These are phyloP conservation scores for Nasturtium officinale DNA, from an alignment of 345 rosid species.

Conservation along the genomic window DNA sequence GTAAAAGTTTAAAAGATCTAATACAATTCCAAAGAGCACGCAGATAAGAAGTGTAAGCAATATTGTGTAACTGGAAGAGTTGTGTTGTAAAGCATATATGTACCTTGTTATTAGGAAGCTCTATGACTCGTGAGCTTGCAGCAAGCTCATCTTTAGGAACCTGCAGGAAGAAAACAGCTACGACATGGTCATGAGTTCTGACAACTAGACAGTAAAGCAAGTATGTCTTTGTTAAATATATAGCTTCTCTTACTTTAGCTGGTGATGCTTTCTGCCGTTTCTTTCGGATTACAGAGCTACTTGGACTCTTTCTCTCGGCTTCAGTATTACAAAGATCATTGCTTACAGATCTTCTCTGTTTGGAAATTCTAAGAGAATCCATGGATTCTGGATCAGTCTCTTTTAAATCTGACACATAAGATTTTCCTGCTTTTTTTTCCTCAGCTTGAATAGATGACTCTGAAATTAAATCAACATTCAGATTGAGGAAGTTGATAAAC, in stretches of 20 bases:
- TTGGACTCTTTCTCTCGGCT: constrained; percentile 48
- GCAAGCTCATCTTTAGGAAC: constrained; percentile 53
- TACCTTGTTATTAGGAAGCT: constrained; percentile 56
- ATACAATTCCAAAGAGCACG: constrained; percentile 11
- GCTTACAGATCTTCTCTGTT: constrained; percentile 46
- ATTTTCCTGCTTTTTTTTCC: constrained; percentile 51
- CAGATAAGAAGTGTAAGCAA: constrained; percentile 15
- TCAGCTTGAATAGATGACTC: constrained; percentile 61
- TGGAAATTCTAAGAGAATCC: constrained; percentile 46
- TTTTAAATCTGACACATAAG: constrained; percentile 52
- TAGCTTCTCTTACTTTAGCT: constrained; percentile 52
- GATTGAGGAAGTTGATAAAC: constrained; percentile 16
- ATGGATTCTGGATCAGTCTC: constrained; percentile 49
- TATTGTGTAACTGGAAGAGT: constrained; percentile 6
- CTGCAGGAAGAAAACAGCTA: constrained; percentile 48
- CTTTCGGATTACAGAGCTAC: constrained; percentile 49
- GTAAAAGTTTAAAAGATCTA: constrained; percentile 21
- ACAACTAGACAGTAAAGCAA: constrained; percentile 25
- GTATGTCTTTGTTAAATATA: constrained; percentile 16
- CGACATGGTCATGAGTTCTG: constrained; percentile 43
- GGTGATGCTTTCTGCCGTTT: constrained; percentile 65
- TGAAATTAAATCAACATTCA: constrained; percentile 38
- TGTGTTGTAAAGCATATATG: constrained; percentile 23
- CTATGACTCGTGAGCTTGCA: constrained; percentile 45
- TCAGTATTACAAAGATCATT: constrained; percentile 48